Base-by-base conservation (phyloP, 2,329 filamentous ascomycete species). In the Aspergillus sp. region DNA sequence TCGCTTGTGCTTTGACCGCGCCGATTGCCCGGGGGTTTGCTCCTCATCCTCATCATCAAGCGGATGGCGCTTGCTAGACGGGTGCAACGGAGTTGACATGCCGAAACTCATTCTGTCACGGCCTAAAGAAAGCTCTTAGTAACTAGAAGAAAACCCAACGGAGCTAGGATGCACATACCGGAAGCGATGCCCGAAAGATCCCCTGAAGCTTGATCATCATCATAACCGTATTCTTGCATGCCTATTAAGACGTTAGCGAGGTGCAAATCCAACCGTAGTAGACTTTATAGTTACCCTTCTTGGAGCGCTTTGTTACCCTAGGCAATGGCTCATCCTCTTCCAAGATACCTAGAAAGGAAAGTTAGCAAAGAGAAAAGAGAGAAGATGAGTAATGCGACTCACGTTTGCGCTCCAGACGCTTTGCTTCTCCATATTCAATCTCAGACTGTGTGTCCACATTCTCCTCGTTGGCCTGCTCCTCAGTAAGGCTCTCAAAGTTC, bases 361-460 rank as follows among this genome's bases (percentile, higher is more conserved):
- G 46, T 54, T 40, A 59, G 48, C 34, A 34, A 27, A 31, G 29
- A 33, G 32, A 5, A 12, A 33, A 29, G 8, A 34, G 30, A 33
- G 29, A 33, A 33, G n/a, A 6, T 7, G 13, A 39, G 4, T 34
- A 31, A 35, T 5, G 6, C 19, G 34, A 58, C 65, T 47, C 54
- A 67, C 73, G 61, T 51, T 73, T 74, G 37, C 73, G 65, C 51
- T 76, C 73, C 39, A 68, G 53, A 43, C 69, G 66, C 54, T 75
- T 76, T 38, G 66, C 61, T 46, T 74, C 71, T 29, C 72, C 73
- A 56, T 71, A 76, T 29, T 64, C 66, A 45, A 71, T 60, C 52
- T 76, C 73, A 31, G 72, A 69, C 7, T 62, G 60, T 1, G 73
- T 73, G 49, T 76, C 73, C 37, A 71, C 62, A 49, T 76, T 76